phyloP scores from a whole-genome alignment of 1,284 basidiomycete genomes.

The Tylopilus sp. region DNA sequence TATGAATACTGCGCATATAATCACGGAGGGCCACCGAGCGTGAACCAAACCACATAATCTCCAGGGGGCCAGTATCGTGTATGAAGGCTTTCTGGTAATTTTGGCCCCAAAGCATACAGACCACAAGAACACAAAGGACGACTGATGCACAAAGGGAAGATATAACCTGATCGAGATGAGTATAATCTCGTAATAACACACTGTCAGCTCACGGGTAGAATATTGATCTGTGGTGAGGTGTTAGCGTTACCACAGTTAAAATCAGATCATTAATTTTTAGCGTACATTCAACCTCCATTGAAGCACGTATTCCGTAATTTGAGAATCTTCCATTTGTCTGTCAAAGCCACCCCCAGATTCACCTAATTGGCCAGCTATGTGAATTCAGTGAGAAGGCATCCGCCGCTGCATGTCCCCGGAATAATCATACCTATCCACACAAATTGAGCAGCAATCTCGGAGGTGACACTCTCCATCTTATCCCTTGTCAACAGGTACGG shows the following conservation, averaged over 20 bases:
- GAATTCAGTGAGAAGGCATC: background rate
- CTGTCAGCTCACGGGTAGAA: too few species aligned
- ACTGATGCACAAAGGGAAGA: too few species aligned
- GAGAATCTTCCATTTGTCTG: background rate
- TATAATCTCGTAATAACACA: background rate
- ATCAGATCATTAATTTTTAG: too few species aligned
- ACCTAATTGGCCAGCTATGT: background rate
- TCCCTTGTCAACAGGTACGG: background rate
- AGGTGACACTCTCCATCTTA: background rate
- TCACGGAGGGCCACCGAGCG: too few species aligned
- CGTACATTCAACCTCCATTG: background rate
- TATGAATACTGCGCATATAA: too few species aligned
- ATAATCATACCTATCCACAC: background rate
- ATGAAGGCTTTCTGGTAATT: too few species aligned
- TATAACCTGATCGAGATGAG: background rate
- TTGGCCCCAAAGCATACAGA: too few species aligned
- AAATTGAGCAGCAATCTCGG: background rate
- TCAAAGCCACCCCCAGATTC: background rate
- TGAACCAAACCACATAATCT: too few species aligned
- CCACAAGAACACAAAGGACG: too few species aligned
- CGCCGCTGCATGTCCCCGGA: background rate
- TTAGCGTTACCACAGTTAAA: too few species aligned
- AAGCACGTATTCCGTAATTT: background rate
- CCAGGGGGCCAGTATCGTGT: too few species aligned
- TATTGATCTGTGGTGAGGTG: too few species aligned